Base-by-base conservation (phyloP, 2,329 filamentous ascomycete genomes). In the Apiospora aurea region DNA sequence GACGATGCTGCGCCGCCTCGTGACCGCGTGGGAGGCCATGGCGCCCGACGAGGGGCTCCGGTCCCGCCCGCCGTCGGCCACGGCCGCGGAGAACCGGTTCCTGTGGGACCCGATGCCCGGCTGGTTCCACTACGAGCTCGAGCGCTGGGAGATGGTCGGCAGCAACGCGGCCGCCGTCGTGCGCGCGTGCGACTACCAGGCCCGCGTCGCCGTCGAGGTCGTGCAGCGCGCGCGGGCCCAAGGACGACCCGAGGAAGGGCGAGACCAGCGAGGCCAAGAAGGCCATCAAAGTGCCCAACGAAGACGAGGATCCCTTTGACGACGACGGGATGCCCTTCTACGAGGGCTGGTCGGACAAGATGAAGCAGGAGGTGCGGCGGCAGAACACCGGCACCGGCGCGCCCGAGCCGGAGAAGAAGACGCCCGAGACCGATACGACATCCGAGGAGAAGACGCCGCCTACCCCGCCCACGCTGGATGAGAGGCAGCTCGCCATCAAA, bases 111-210 rank as follows among this genome's bases (percentile, higher is more conserved):
- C 67, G 26, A 7, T 69, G 67, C 44, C 43, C 0, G 67, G 67
- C 67, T 69, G 67, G 67, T 69, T 69, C 67, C 11, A 69, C 46
- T 51, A 69, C 67, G 67, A 53, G 67, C 14, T n/a, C 26, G 46
- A 38, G 44, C 43, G 44, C 26, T 69, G 67, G 67, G 67, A 69
- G 67, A 51, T 69, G 46, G 5, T 69, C 5, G 46, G 67, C 29
- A 8, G 11, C 26, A 24, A 38, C 16, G 67, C 44, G 4, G 67
- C 29, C 44, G 24, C 43, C 29, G 46, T 34, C 24, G 67, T 69
- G 6, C 26, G 46, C 6, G 26, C 14, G 2, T 47, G 43, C 67
- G 5, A 41, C 18, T 69, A 69, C 67, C 26, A 38, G 26, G 46
- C 67, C 41, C 66, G 66, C 13, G 41, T 68, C 66, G 44, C 66